Base-by-base conservation (phyloP, 2,329 filamentous ascomycete species). In the Ophiostoma ips region DNA sequence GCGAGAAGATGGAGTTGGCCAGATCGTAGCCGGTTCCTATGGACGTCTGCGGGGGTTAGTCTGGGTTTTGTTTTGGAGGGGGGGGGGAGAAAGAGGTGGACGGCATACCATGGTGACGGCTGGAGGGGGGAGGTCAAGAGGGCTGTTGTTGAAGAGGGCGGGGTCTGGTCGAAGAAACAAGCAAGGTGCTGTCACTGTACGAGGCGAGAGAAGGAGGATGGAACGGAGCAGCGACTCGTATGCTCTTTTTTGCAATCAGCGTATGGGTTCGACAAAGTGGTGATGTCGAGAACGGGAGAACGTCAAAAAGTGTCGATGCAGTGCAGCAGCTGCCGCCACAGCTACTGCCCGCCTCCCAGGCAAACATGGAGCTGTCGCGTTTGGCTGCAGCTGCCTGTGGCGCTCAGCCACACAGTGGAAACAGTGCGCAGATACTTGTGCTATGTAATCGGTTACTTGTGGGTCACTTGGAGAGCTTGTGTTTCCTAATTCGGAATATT, bases 1-100 rank as follows among this genome's bases (percentile, higher is more conserved):
- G 92, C 46, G 92, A 96, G 77, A 96, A 98, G 74, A 96, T 94
- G 64, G 92, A 96, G 79, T 98, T 98, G 67, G 87, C 87, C 62
- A 98, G 84, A 80, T 98, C 92, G 73, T 98, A 98, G 64, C 92
- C 92, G 63, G 92, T 98, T 66, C 92, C 92, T 84, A 98, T 98
- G 65, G 92, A 98, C 64, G 92, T 98, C 92, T 98, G 59, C 3
- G 15, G 34, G 15, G 21, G 30, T 46, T 16, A 36, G 44, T 11
- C 12, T 31, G n/a, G n/a, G n/a, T n/a, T n/a, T n/a, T n/a, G n/a
- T n/a, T n/a, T n/a, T n/a, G n/a, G n/a, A n/a, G n/a, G n/a, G n/a
- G n/a, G n/a, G n/a, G n/a, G n/a, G n/a, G n/a, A n/a, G n/a, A n/a
- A n/a, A n/a, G n/a, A n/a, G n/a, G n/a, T n/a, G n/a, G n/a, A n/a